Conservation (phyloP, 352 stramenopile genomes). For the Phytophthora cryptogea region DNA sequence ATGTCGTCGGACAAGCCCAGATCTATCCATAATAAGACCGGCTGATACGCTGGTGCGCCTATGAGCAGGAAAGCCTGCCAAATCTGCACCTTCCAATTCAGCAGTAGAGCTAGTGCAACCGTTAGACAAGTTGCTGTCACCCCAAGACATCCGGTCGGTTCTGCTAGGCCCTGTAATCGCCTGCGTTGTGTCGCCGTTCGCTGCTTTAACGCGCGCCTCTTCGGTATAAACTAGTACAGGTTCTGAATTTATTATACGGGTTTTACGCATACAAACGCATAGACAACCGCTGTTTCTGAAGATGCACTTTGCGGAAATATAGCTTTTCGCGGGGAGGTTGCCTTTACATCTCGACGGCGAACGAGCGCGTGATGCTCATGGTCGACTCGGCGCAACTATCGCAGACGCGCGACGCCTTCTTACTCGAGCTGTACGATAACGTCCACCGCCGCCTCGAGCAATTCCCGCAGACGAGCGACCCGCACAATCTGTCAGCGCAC, state of each 20-base stretch:
- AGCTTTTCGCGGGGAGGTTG: constrained; percentile 1
- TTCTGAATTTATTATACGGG: constrained; percentile 25
- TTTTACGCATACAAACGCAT: constrained; percentile 3
- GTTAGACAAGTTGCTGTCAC: constrained; percentile 14
- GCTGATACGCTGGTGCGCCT: neutral
- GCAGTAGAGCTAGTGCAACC: constrained; percentile 18
- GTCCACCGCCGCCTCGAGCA: constrained; percentile 84
- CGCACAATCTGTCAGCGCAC: constrained; percentile 59
- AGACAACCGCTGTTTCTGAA: constrained; percentile 12
- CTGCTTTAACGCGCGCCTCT: neutral
- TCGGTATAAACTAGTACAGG: constrained; percentile 30
- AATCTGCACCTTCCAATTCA: constrained; percentile 25
- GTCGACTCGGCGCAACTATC: constrained; percentile 63
- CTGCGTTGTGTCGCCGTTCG: neutral
- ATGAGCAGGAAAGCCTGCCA: constrained; percentile 7
- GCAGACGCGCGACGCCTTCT: constrained; percentile 81
- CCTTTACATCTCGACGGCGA: constrained; percentile 29
- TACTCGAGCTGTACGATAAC: constrained; percentile 74
- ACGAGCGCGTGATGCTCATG: constrained; percentile 46
- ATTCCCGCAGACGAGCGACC: constrained; percentile 80
- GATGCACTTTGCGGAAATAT: constrained; percentile 12
- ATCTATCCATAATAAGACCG: neutral
- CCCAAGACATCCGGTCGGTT: constrained; percentile 11
- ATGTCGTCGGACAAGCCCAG: neutral
- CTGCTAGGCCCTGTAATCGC: constrained; percentile 6